Base-by-base conservation (phyloP, 2,329 filamentous ascomycete species). In the Geoglossum cookeanum region DNA sequence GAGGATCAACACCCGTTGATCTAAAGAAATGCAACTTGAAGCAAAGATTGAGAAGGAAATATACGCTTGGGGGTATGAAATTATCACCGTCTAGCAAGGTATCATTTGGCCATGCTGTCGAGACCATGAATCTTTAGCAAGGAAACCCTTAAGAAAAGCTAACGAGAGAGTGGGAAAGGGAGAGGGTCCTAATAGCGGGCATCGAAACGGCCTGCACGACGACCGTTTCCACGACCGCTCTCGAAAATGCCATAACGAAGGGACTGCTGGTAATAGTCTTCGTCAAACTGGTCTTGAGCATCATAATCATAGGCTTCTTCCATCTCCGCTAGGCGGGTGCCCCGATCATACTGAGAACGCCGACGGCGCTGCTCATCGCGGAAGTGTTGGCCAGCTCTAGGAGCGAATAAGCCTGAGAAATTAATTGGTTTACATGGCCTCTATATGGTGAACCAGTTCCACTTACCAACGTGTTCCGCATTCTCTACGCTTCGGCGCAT, bases 401-500 rank as follows among this genome's bases (percentile, higher is more conserved):
- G 87, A 2, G 87, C 87, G 68, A 89, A 94, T 0, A 94, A 77
- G 0, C 84, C 84, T 87, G 48, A 11, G 22, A 27, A 55, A n/a
- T 42, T 27, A 57, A 37, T 56, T 48, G 44, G n/a, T 35, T 45
- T 47, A 3, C 44, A 37, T 53, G 13, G 22, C 6, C 22, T n/a
- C 44, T 30, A 5, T 51, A 45, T 22, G 47, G 47, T 42, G 47
- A 48, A 59, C 51, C 54, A 57, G 13, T 37, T 15, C 57, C 56
- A 75, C 83, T 68, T 67, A 81, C 89, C 89, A 62, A 91, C 81
- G 65, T 87, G 83, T 66, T 88, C 84, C 1, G 88, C 88, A 67
- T 92, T 94, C 67, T 94, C 86, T 59, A 86, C 84, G 62, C 86
- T 92, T 59, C 89, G 79, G 70, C 88, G 85, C 75, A 92, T 84